Evolutionary conservation across 1,284 basidiomycete genomes (phyloP), one percentile per base, ranked within the genome.

Genomic region (Moesziomyces sp.): DNA sequence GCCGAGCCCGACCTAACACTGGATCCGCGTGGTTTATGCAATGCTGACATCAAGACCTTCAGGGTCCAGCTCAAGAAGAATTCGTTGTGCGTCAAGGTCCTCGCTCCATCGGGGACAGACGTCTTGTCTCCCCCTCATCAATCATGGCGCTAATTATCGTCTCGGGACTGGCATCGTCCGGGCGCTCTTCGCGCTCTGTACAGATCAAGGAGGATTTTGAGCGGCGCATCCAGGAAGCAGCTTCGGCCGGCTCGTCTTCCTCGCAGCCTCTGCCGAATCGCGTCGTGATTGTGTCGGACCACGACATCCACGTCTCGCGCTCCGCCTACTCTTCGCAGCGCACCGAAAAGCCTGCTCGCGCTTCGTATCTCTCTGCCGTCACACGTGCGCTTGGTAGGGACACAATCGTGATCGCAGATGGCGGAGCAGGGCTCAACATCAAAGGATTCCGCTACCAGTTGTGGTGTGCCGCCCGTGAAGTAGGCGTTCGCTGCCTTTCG

Each of bases 381-480:
- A 93, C 91, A 73, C 88, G 96, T 18, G 87, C 89, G 28, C 87
- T 98, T 72, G 88, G 88, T 23, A 85, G 86, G 35, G 90, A 92
- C 74, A 91, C 89, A 0, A 89, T 97, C 76, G 88, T 96, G 52
- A 92, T 99, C 71, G 89, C 95, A 59, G 96, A 99, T 51, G 82
- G 82, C 0, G 82, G 82, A 78, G 90, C 91, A 8, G 89, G 93
- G 74, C 96, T 97, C 82, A 97, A 99, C 85, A 98, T 98, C 88
- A 98, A 99, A 84, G 88, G 86, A 0, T 97, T 94, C 82, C 89
- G 96, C 42, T 99, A 99, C 85, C 96, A 99, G 85, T 91, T 98
- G 86, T 97, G 97, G 85, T 98, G 95, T 81, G 93, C 93, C 0
- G 94, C 94, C 4, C 87, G 94, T 48, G 96, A 98, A 84, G 88